A percentile compares a stretch with the other conserved stretches of the same genome.
Conservation (phyloP, 2,329 filamentous ascomycete species). For the Dichotomopilus funicola region DNA sequence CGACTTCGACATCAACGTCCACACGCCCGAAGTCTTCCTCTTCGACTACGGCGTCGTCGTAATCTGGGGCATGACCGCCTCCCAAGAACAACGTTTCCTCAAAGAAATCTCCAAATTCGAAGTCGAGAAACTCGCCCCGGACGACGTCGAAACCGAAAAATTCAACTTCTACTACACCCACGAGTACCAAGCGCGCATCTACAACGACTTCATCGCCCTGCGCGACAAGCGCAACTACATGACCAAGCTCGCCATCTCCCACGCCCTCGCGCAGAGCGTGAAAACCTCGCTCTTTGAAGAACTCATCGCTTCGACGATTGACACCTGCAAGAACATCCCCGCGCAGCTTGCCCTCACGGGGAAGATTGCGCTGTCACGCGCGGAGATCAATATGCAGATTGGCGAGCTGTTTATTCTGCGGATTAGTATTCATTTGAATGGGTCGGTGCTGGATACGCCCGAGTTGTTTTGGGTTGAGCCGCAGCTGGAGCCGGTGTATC, state of each 20-base stretch:
- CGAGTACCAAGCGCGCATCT: constrained; percentile 96
- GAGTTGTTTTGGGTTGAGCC: constrained; percentile 99
- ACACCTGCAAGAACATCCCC: constrained; percentile 87
- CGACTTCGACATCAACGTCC: constrained; percentile 81
- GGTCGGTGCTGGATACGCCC: constrained; percentile 90
- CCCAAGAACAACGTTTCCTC: constrained; percentile 82
- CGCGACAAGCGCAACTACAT: constrained; percentile 95
- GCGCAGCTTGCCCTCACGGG: constrained; percentile 88
- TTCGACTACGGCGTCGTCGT: constrained; percentile 98
- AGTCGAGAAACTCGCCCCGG: constrained; percentile 76
- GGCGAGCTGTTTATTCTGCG: constrained; percentile 95
- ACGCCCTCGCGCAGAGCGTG: constrained; percentile 90
- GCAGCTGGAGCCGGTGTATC: constrained; percentile 91
- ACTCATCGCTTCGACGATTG: constrained; percentile 86
- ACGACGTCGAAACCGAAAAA: constrained; percentile 90
- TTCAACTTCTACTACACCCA: constrained; percentile 99
- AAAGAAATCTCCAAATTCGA: constrained; percentile 95
- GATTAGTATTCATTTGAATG: constrained; percentile 97
- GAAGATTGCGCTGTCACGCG: constrained; percentile 79
- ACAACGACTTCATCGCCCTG: constrained; percentile 97
- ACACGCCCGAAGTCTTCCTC: constrained; percentile 90
- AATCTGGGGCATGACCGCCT: constrained; percentile 94
- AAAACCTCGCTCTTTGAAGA: constrained; percentile 98
- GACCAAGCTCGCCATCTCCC: constrained; percentile 94
- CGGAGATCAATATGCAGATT: constrained; percentile 98